Evolutionary conservation across 441 rosid species (phyloP), one percentile per base, ranked within the genome.

Genomic region (Erodium chrysanthum): DNA sequence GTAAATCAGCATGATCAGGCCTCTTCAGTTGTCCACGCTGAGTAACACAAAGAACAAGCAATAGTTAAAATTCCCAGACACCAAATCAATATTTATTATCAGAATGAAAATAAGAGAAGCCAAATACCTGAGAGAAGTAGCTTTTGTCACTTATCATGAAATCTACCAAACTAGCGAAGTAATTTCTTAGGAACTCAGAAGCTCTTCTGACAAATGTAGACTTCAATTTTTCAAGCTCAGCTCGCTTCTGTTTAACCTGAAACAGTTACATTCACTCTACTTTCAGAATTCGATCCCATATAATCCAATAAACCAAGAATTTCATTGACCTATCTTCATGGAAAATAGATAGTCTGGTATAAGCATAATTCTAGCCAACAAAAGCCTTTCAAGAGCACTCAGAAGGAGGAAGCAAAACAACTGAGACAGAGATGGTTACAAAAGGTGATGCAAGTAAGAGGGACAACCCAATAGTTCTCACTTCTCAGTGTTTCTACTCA

Each of bases 1-100:
- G 85, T 82, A 95, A 84, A 74, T 95, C 99, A 66, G 98, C 97
- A 83, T 95, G 99, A 82, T 95, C 99, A 74, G 98, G 99, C 83
- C 99, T 90, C 86, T 95, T 95, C 79, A 95, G 79, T 76, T 95
- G 98, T 37, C 98, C 99, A 72, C 96, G 82, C 98, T 95, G 89
- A 80, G 82, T 68, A 71, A 68, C 67, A 68, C 67, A 80, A 71
- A 66, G 63, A 66, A 70, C 17, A 23, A 62, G 66, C 44, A 66
- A 68, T 46, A 67, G 58, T 74, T 64, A 71, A 44, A 70, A 73
- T 68, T 69, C 77, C 52, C 42, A 50, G 65, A 44, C 44, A 48
- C 44, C 65, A 37, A 15, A 71, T 31, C 61, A 15, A 68, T 31
- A 66, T 44, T 74, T 35, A 44, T 42, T 37, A 72, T 9, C 46